Percentiles rank a stretch among this genome's conserved stretches.
phyloP scores from a whole-genome alignment of 2,329 filamentous ascomycete species.

The Xylariaceae sp. region DNA sequence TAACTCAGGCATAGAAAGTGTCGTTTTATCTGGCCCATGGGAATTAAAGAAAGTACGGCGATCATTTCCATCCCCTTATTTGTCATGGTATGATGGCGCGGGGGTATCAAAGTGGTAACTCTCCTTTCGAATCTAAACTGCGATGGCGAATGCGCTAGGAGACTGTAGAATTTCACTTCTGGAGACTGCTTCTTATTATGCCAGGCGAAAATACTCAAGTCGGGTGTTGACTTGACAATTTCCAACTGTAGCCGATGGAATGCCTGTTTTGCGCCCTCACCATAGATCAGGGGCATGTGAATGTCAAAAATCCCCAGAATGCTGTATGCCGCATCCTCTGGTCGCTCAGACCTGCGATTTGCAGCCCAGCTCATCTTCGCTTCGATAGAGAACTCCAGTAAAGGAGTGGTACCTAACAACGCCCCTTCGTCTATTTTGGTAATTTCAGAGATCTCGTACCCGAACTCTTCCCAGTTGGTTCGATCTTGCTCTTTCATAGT shows the following conservation, averaged over 20 bases:
- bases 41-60: too few species aligned
- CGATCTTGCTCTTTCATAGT: background rate
- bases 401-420: background rate
- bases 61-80: background rate
- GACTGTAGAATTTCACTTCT: background rate
- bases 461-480: background rate
- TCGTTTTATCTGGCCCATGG: too few species aligned
- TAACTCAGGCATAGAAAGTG: too few species aligned
- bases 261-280: background rate
- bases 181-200: background rate
- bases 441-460: background rate
- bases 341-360: background rate
- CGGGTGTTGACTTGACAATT: background rate
- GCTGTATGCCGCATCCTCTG: constrained; percentile 7
- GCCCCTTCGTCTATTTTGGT: background rate
- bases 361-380: background rate
- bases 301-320: constrained; percentile 7
- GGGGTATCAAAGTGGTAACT: background rate
- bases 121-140: background rate
- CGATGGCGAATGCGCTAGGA: constrained; percentile 1
- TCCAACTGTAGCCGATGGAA: background rate
- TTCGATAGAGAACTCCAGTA: background rate
- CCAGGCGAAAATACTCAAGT: constrained; percentile 12
- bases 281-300: background rate
- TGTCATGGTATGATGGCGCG: constrained; percentile 4